Evolutionary conservation across 306 rosid species (phyloP).

Genomic region (Quercus engelmannii): DNA sequence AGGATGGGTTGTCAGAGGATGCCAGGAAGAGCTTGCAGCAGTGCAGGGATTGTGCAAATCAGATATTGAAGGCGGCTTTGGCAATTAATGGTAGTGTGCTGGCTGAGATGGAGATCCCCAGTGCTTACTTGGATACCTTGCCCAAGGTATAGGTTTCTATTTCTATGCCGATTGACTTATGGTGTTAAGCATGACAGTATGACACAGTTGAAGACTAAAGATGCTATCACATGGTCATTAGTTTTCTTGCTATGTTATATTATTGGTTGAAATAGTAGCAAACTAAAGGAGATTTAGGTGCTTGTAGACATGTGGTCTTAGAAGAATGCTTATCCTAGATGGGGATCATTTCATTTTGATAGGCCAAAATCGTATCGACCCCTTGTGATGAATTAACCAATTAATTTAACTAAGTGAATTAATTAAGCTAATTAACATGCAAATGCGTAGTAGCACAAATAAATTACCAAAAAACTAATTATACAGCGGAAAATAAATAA

Average conservation of each 20-base stretch:
- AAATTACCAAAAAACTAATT: no score
- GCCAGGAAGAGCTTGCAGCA: slow-evolving; percentile 84
- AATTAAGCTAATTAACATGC: no score
- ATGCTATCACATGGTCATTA: not conserved
- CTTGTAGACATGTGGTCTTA: not conserved
- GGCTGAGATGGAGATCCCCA: slow-evolving; percentile 88
- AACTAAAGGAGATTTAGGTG: not conserved
- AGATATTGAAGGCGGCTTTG: slow-evolving; percentile 86
- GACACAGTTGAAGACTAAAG: not conserved
- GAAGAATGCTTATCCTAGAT: not conserved
- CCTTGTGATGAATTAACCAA: no score
- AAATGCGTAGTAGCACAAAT: no score
- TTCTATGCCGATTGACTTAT: not conserved
- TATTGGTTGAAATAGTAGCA: not conserved
- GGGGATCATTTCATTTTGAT: not conserved
- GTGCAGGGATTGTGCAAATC: slow-evolving; percentile 83
- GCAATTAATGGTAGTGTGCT: slow-evolving; percentile 82
- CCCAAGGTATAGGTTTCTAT: slow-evolving; percentile 64
- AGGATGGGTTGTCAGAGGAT: slow-evolving; percentile 62
- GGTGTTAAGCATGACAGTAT: not conserved
- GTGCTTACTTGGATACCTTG: slow-evolving; percentile 56
- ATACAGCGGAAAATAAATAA: no score
- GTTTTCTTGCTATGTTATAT: not conserved
- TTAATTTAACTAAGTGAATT: no score
- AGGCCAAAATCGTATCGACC: no score